phyloP scores from a whole-genome alignment of 768 basidiomycete species.

The Pleurotus eryngii region DNA sequence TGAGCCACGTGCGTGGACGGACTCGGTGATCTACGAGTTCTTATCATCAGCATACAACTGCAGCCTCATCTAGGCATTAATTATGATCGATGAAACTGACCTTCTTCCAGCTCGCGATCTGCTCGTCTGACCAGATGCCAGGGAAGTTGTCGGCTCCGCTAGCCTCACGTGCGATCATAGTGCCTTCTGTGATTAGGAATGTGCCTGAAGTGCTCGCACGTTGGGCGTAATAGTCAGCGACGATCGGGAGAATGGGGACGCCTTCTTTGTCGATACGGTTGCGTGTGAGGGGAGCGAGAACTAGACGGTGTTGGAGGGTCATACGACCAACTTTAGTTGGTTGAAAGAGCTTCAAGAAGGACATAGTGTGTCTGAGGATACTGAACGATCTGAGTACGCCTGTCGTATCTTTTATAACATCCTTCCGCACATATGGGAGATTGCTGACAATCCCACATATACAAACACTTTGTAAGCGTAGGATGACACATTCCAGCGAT shows the following conservation, averaged over 20 bases:
- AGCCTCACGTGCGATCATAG: conserved; percentile 23
- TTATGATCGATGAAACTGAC: conserved; percentile 12
- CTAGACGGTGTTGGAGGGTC: conserved; percentile 37
- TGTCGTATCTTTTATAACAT: too few relatives aligned
- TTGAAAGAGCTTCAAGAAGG: conserved; percentile 26
- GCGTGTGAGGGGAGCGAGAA: conserved; percentile 45
- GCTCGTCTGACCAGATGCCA: conserved; percentile 36
- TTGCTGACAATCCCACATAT: too few relatives aligned
- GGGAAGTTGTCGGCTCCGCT: conserved; percentile 28
- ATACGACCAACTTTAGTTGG: conserved; percentile 31
- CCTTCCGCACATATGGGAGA: too few relatives aligned
- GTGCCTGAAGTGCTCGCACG: conserved; percentile 20
- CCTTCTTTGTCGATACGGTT: conserved; percentile 25
- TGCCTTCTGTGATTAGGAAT: conserved; percentile 33
- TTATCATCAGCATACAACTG: background rate
- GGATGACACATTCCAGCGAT: too few relatives aligned
- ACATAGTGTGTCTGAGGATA: background rate
- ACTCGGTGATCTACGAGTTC: conserved; percentile 1
- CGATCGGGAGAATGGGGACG: conserved; percentile 23
- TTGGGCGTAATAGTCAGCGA: conserved; percentile 18
- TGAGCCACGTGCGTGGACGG: conserved; percentile 29
- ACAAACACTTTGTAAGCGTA: too few relatives aligned
- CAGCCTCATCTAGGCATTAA: background rate
- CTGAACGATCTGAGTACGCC: too few relatives aligned
- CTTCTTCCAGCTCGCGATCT: conserved; percentile 40